Evolutionary conservation across 768 basidiomycete genomes (phyloP).

Genomic region (Rubroboletus pulcherrimus): DNA sequence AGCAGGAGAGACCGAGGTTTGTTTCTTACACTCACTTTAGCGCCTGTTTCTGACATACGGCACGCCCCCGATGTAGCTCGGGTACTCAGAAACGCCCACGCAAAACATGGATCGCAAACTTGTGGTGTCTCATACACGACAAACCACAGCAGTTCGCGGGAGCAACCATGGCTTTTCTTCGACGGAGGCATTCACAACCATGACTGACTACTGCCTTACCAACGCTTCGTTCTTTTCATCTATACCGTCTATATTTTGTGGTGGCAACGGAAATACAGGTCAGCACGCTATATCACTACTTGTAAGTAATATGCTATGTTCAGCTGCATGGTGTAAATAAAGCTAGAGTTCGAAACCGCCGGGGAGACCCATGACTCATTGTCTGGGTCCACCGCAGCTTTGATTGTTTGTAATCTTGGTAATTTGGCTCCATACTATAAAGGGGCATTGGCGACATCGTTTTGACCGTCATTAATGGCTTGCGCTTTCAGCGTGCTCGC

Average conservation of each 20-base stretch:
- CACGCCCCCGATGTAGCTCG: not conserved
- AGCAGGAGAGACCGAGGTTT: conserved; percentile 9
- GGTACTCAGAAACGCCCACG: not conserved
- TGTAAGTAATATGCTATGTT: conserved; percentile 3
- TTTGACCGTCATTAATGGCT: conserved; percentile 43
- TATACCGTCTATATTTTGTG: not conserved
- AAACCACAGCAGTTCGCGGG: conserved; percentile 6
- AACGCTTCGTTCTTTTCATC: not conserved
- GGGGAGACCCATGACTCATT: conserved; percentile 56
- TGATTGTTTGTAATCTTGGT: conserved; percentile 35
- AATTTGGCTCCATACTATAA: conserved; percentile 49
- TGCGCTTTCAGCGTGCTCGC: conserved; percentile 35
- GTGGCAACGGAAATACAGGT: not conserved
- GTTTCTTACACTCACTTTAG: not conserved
- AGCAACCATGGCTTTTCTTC: conserved; percentile 13
- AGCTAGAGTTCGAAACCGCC: conserved; percentile 51
- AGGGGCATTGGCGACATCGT: conserved; percentile 31
- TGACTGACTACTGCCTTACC: conserved; percentile 13
- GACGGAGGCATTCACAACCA: conserved; percentile 3
- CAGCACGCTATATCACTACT: not conserved
- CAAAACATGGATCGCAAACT: conserved; percentile 13
- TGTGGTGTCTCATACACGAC: conserved; percentile 12
- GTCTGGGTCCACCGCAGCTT: conserved; percentile 44
- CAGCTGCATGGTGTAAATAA: not conserved
- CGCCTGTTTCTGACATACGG: not conserved